These are phyloP conservation scores for Trifolium repens DNA, from an alignment of 306 rosid genomes.

Conservation along the genomic window DNA sequence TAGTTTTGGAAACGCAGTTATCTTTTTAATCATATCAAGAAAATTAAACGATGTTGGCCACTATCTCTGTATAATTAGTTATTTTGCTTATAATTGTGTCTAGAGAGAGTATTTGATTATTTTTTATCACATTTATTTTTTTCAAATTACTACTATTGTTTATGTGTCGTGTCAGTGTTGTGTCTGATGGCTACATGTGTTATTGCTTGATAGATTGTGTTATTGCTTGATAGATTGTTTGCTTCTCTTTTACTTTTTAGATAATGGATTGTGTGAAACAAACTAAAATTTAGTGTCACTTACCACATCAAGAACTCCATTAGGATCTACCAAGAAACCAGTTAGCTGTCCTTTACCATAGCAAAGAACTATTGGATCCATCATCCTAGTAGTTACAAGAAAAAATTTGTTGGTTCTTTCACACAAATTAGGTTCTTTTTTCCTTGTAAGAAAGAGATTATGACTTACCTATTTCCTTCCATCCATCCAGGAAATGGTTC, in stretches of 20 bases:
- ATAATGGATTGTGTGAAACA: neutral
- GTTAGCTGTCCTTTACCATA: conserved; percentile 95
- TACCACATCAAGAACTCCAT: conserved; percentile 92
- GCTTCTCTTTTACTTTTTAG: too few relatives aligned
- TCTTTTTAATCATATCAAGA: too few relatives aligned
- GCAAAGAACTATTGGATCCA: conserved; percentile 92
- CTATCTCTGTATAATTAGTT: too few relatives aligned
- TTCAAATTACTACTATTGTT: too few relatives aligned
- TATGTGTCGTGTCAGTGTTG: too few relatives aligned
- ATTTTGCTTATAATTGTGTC: too few relatives aligned
- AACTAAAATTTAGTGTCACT: conserved; percentile 28
- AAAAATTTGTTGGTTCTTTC: conserved; percentile 22
- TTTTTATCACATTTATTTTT: too few relatives aligned
- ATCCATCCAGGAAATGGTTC: conserved; percentile 98
- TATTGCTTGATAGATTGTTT: neutral
- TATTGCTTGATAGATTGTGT: too few relatives aligned
- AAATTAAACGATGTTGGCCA: too few relatives aligned
- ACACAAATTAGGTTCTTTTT: conserved; percentile 20
- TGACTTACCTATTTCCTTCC: conserved; percentile 87
- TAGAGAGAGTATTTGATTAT: too few relatives aligned
- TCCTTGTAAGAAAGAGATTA: neutral
- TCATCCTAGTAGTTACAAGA: conserved; percentile 66
- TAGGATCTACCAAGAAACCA: conserved; percentile 84
- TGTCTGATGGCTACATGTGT: neutral
- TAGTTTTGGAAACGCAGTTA: too few relatives aligned